phyloP scores from a whole-genome alignment of 345 rosid genomes.

The Gossypium longicalyx region DNA sequence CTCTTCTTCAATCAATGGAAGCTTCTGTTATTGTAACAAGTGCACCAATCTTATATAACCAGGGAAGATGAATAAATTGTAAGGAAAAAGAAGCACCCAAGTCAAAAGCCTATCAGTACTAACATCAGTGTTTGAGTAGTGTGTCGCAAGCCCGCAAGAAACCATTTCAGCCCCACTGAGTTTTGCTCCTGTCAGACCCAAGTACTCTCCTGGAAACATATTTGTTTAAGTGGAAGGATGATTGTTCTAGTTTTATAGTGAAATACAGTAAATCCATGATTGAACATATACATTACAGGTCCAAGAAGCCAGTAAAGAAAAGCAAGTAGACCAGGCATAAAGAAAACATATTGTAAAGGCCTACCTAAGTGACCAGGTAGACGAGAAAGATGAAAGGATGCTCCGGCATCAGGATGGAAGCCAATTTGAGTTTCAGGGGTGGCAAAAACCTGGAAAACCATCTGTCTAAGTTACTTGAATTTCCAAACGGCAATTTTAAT shows the following conservation, averaged over 20 bases:
- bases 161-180: conserved; percentile 85
- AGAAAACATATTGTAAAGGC: conserved; percentile 3
- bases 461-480: conserved; percentile 15
- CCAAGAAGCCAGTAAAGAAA: background rate
- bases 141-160: conserved; percentile 89
- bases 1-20: conserved; percentile 56
- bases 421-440: conserved; percentile 94
- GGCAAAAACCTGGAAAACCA: conserved; percentile 68
- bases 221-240: background rate
- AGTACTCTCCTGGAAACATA: conserved; percentile 75
- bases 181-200: conserved; percentile 80
- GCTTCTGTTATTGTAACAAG: conserved; percentile 41
- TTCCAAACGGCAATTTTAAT: conserved; percentile 15
- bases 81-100: background rate
- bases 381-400: conserved; percentile 82
- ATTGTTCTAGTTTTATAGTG: background rate
- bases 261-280: background rate
- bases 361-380: conserved; percentile 87
- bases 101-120: conserved; percentile 10
- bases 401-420: conserved; percentile 97
- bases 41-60: background rate
- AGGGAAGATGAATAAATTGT: conserved; percentile 8
- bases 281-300: background rate
- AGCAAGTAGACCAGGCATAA: background rate
- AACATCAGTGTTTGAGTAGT: conserved; percentile 60